Evolutionary conservation across 345 rosid genomes (phyloP).

Genomic region (Eucalyptus coolabah): DNA sequence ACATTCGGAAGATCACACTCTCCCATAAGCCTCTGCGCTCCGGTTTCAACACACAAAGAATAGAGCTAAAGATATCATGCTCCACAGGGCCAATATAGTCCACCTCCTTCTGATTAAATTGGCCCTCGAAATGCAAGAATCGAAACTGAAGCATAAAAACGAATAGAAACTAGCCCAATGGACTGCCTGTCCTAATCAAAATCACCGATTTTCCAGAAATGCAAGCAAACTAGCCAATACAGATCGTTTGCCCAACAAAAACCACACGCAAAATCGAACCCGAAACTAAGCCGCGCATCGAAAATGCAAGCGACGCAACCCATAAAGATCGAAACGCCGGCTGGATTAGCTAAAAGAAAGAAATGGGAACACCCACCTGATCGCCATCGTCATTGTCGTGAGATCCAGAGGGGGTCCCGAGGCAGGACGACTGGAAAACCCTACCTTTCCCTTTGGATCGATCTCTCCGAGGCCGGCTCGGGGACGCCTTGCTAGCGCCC

Average conservation of each 20-base stretch:
- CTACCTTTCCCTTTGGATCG: conserved; percentile 30
- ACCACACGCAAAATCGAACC: background rate
- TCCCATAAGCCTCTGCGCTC: background rate
- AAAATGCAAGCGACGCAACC: background rate
- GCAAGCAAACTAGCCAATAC: background rate
- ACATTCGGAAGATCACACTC: background rate
- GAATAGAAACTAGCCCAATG: background rate
- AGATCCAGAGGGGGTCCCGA: conserved; percentile 58
- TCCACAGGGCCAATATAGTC: background rate
- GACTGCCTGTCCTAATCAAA: background rate
- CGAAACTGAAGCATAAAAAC: background rate
- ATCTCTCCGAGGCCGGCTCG: conserved; percentile 18
- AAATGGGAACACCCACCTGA: conserved; percentile 13
- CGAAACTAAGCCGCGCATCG: background rate
- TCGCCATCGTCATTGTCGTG: conserved; percentile 10
- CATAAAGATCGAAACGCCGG: background rate
- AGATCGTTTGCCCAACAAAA: background rate
- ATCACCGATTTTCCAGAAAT: background rate
- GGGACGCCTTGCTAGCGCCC: conserved; percentile 50
- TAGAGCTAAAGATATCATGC: background rate
- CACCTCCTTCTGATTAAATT: background rate
- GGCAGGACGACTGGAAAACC: conserved; percentile 59
- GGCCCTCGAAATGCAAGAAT: background rate
- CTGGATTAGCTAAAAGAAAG: background rate
- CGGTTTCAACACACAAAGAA: background rate